A percentile compares a stretch with the other conserved stretches of the same genome.
phyloP scores from a whole-genome alignment of 2,329 filamentous ascomycete genomes.

The Botryotinia convoluta region DNA sequence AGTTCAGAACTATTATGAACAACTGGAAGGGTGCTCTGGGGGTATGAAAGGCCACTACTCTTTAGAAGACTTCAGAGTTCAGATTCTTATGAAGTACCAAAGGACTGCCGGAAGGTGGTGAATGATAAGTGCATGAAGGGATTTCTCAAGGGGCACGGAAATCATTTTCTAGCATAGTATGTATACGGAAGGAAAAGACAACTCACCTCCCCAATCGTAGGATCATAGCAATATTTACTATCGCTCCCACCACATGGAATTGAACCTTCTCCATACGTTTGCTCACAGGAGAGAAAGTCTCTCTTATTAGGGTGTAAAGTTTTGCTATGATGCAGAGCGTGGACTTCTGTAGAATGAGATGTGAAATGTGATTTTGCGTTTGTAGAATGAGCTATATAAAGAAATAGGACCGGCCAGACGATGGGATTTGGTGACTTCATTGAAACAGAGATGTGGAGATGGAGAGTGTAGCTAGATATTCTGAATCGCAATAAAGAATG shows the following conservation, averaged over 20 bases:
- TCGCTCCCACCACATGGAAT: constrained; percentile 21
- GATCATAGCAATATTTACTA: constrained; percentile 29
- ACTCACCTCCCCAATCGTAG: constrained; percentile 26
- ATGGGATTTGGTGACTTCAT: neutral
- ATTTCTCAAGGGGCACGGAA: neutral
- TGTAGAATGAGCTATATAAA: neutral
- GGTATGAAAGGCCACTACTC: neutral
- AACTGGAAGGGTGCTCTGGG: neutral
- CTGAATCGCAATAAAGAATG: neutral
- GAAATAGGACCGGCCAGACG: neutral
- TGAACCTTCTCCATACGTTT: constrained; percentile 26
- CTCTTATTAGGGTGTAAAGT: constrained; percentile 9
- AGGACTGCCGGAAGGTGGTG: neutral
- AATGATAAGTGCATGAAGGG: neutral
- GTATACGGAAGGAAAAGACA: neutral
- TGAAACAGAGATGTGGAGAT: neutral
- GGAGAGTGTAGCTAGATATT: neutral
- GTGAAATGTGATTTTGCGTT: neutral
- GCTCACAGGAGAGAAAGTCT: constrained; percentile 22
- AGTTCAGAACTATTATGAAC: neutral
- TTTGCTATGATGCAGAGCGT: neutral
- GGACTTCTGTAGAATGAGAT: neutral
- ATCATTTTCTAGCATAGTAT: neutral
- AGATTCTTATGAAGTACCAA: neutral
- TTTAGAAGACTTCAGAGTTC: neutral